Conservation (phyloP, 2,329 filamentous ascomycete genomes). For the Colletotrichum abscissum region DNA sequence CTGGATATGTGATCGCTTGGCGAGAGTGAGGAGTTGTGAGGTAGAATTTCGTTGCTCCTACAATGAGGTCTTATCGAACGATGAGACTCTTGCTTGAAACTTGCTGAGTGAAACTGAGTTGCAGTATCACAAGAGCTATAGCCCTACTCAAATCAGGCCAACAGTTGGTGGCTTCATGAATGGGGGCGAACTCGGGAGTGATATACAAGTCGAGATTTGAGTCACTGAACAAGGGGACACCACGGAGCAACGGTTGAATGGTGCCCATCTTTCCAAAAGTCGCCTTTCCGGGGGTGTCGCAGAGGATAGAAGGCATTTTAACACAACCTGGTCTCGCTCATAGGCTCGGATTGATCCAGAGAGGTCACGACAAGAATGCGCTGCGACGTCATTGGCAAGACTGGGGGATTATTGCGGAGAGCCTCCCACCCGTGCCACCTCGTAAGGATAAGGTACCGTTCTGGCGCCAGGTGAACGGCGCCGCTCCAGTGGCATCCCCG, state of each 20-base stretch:
- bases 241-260: conserved; percentile 39
- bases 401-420: conserved; percentile 21
- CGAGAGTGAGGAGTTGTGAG: conserved; percentile 3
- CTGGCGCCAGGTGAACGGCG: neutral
- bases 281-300: conserved; percentile 35
- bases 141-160: conserved; percentile 17
- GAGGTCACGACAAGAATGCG: conserved; percentile 30
- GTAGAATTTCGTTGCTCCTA: conserved; percentile 19
- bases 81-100: conserved; percentile 21
- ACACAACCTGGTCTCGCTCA: conserved; percentile 27
- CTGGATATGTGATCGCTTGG: conserved; percentile 13
- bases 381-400: conserved; percentile 37
- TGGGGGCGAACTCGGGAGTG: conserved; percentile 27
- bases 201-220: conserved; percentile 33
- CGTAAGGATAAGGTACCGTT: neutral
- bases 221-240: conserved; percentile 41
- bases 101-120: conserved; percentile 25
- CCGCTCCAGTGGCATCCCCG: conserved; percentile 19
- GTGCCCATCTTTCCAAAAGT: conserved; percentile 41
- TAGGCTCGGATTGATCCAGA: conserved; percentile 29
- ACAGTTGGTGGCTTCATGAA: conserved; percentile 18
- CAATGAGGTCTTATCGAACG: conserved; percentile 19
- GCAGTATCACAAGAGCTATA: conserved; percentile 17
- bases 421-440: conserved; percentile 13
- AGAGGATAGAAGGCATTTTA: conserved; percentile 34